Evolutionary conservation across 768 basidiomycete genomes (phyloP), one percentile per base, ranked within the genome.

Genomic region (Floccularia luteovirens): DNA sequence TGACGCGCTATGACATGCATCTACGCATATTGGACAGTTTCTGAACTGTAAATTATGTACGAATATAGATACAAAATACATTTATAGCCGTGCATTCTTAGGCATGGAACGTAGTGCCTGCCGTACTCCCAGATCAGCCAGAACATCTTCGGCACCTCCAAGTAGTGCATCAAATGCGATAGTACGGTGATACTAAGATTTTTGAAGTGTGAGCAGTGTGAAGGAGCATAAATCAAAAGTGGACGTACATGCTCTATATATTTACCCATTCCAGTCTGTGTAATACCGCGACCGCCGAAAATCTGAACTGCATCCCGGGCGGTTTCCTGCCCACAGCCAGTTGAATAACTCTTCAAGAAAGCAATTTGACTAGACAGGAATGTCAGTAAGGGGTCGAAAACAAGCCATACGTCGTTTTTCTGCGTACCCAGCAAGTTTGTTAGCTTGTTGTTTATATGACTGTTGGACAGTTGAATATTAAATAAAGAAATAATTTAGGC

Each of bases 281-380:
- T 92, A 36, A 93, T 76, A 19, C 86, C 90, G 39, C 90, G 77
- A 13, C 90, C 90, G 51, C 89, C 89, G 48, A 90, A 91, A 45
- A 92, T 75, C 61, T 69, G 66, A 13, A 72, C 66, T 30, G 68
- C 67, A 50, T 70, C 69, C 5, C 74, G 68, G 14, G 81, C 78
- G 24, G 79, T 83, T 43, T 82, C 77, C 48, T 82, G 79, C 1
- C 67, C 82, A 42, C 66, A 70, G 12, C 66, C 58, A 8, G 83
- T 86, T 5, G 70, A 65, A 47, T 77, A 78, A 52, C 77, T 77
- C 63, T 88, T 88, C 53, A 88, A 60, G 49, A 86, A 75, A 0
- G 76, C 82, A 45, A 86, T 84, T 61, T 77, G 82, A 2, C 77
- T 76, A 42, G 23, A 24, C 24, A 23, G 27, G 14, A 37, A 16